Conservation (phyloP, 2,329 filamentous ascomycete genomes). For the Colletotrichum lini region DNA sequence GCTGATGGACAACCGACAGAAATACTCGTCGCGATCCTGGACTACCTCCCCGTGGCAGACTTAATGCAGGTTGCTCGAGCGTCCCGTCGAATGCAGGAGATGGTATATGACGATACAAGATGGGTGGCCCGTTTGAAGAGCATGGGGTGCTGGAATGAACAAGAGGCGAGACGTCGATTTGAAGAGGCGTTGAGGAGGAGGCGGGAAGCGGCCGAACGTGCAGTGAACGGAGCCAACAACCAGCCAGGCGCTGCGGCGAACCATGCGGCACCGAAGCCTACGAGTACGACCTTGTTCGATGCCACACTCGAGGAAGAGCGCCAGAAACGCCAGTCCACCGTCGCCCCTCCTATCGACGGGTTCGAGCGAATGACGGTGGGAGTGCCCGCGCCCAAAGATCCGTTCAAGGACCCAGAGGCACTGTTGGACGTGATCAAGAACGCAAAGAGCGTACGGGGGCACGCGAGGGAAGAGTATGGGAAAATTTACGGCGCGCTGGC, state of each 20-base stretch:
- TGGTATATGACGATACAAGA: slow-evolving; percentile 98
- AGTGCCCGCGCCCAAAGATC: slow-evolving; percentile 58
- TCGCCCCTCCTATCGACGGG: slow-evolving; percentile 67
- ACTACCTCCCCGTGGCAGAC: slow-evolving; percentile 88
- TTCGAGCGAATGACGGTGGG: slow-evolving; percentile 83
- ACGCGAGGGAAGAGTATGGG: slow-evolving; percentile 90
- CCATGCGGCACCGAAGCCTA: slow-evolving; percentile 46
- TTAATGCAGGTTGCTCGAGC: slow-evolving; percentile 88
- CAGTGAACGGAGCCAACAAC: slow-evolving; percentile 45
- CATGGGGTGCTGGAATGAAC: slow-evolving; percentile 94
- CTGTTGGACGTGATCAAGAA: slow-evolving; percentile 79
- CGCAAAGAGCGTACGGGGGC: slow-evolving; percentile 84
- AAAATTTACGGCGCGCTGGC: slow-evolving; percentile 90
- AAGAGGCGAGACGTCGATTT: slow-evolving; percentile 84
- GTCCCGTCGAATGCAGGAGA: slow-evolving; percentile 91
- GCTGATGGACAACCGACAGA: slow-evolving; percentile 64
- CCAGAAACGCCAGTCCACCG: slow-evolving; percentile 56
- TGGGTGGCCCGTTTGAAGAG: slow-evolving; percentile 90
- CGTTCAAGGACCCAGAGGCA: slow-evolving; percentile 71
- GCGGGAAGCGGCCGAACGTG: slow-evolving; percentile 66
- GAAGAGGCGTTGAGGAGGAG: slow-evolving; percentile 78
- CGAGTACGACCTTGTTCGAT: slow-evolving; percentile 79
- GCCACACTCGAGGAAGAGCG: slow-evolving; percentile 77
- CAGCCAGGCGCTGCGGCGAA: slow-evolving; percentile 43
- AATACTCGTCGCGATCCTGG: slow-evolving; percentile 88